These are phyloP conservation scores for Astrephomene gubernaculifera DNA, from an alignment of 139 green algal genomes.

Conservation along the genomic window DNA sequence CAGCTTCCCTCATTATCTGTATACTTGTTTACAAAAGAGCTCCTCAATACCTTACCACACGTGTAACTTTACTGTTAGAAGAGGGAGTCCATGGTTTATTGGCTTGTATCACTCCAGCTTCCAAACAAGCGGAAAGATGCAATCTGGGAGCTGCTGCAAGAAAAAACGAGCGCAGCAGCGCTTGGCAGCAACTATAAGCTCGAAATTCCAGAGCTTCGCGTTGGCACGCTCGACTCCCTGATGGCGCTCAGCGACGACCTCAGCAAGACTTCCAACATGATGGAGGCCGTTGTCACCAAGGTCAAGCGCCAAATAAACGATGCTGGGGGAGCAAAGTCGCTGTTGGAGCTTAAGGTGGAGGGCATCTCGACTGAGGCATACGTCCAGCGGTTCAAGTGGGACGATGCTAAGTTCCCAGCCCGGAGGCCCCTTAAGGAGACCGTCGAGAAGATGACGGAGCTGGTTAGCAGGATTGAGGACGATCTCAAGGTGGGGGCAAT, in stretches of 20 bases:
- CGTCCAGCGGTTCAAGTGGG: constrained; percentile 91
- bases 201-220: constrained; percentile 87
- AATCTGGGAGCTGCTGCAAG: constrained; percentile 81
- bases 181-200: constrained; percentile 79
- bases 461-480: constrained; percentile 91
- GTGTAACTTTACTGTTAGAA: too few relatives aligned
- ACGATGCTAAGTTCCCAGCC: constrained; percentile 97
- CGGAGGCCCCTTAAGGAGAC: constrained; percentile 90
- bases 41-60: too few relatives aligned
- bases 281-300: constrained; percentile 92
- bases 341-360: constrained; percentile 66
- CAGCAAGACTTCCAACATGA: constrained; percentile 79
- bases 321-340: constrained; percentile 19
- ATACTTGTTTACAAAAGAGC: too few relatives aligned
- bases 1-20: too few relatives aligned
- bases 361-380: constrained; percentile 77
- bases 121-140: constrained; percentile 59
- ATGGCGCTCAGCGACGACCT: constrained; percentile 95
- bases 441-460: constrained; percentile 91
- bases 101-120: constrained; percentile 82
- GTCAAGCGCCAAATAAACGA: constrained; percentile 73
- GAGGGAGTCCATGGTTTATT: constrained; percentile 85
- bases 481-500: constrained; percentile 91
- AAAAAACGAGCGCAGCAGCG: constrained; percentile 68
- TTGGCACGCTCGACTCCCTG: constrained; percentile 96